Evolutionary conservation across 495 filamentous ascomycete genomes (phyloP).

Genomic region (Hypoxylon fragiforme): DNA sequence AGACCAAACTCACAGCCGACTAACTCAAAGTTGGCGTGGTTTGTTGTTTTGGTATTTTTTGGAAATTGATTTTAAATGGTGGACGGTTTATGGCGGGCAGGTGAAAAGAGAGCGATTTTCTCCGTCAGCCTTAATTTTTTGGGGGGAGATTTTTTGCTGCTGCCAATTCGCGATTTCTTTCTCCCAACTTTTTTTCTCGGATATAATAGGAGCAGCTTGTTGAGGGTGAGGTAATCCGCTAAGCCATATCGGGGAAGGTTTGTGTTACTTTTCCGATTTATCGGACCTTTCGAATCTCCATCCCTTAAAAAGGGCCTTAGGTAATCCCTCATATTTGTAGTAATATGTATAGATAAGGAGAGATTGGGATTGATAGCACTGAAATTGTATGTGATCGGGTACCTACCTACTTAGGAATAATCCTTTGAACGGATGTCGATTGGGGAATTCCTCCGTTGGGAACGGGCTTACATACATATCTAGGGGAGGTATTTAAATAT

Average conservation of each 20-base stretch:
- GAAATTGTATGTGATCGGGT: neutral
- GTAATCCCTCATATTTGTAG: too few species aligned
- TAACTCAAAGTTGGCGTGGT: constrained; percentile 16
- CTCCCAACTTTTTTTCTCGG: constrained; percentile 39
- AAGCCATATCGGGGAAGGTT: constrained; percentile 16
- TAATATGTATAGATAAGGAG: too few species aligned
- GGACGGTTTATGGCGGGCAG: neutral
- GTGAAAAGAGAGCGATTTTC: constrained; percentile 31
- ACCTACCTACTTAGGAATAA: neutral
- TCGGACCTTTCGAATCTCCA: constrained; percentile 14
- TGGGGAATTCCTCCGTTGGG: neutral
- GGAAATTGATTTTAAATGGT: neutral
- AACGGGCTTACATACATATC: too few species aligned
- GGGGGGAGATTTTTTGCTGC: constrained; percentile 19
- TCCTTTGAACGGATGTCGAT: neutral
- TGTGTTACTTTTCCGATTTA: constrained; percentile 5
- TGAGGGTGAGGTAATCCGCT: constrained; percentile 23
- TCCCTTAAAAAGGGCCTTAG: neutral
- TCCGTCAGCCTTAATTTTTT: constrained; percentile 36
- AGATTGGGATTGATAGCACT: too few species aligned
- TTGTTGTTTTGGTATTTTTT: constrained; percentile 5
- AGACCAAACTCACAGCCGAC: constrained; percentile 27
- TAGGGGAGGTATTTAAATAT: too few species aligned
- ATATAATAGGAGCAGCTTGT: constrained; percentile 35
- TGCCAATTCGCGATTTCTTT: constrained; percentile 20